These are phyloP conservation scores for Cladosporium sp. DNA, from an alignment of 2,329 filamentous ascomycete species.

Conservation along the genomic window DNA sequence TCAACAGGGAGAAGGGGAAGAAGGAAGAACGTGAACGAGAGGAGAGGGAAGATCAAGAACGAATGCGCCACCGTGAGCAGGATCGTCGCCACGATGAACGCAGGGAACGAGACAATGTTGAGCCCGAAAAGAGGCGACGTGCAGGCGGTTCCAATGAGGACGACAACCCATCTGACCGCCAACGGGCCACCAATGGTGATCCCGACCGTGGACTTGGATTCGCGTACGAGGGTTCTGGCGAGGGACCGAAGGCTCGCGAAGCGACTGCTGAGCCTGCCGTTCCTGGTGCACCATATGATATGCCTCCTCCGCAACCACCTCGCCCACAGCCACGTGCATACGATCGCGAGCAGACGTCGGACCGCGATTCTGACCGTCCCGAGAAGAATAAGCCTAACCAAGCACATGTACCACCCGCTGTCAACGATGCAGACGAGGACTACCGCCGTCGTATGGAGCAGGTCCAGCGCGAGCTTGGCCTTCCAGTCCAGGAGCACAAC, in stretches of 20 bases:
- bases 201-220: conserved; percentile 30
- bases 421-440: conserved; percentile 45
- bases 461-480: conserved; percentile 43
- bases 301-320: not conserved
- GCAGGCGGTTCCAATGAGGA: conserved; percentile 4
- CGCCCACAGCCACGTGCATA: not conserved
- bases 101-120: conserved; percentile 11
- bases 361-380: conserved; percentile 3
- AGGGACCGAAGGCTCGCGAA: conserved; percentile 15
- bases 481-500: conserved; percentile 21
- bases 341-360: not conserved
- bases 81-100: conserved; percentile 16
- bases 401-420: not conserved
- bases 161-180: conserved; percentile 12
- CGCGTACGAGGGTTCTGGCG: conserved; percentile 28
- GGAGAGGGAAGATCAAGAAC: conserved; percentile 21
- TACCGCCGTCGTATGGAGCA: conserved; percentile 47
- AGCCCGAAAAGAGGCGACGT: conserved; percentile 4
- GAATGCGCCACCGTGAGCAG: conserved; percentile 19
- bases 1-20: conserved; percentile 23
- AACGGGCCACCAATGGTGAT: conserved; percentile 25
- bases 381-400: not conserved
- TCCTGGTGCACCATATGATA: not conserved
- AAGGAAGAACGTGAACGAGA: conserved; percentile 18
- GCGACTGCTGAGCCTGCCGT: not conserved